Evolutionary conservation across 139 green algal genomes (phyloP).

Genomic region (Coccomyxa sp.): DNA sequence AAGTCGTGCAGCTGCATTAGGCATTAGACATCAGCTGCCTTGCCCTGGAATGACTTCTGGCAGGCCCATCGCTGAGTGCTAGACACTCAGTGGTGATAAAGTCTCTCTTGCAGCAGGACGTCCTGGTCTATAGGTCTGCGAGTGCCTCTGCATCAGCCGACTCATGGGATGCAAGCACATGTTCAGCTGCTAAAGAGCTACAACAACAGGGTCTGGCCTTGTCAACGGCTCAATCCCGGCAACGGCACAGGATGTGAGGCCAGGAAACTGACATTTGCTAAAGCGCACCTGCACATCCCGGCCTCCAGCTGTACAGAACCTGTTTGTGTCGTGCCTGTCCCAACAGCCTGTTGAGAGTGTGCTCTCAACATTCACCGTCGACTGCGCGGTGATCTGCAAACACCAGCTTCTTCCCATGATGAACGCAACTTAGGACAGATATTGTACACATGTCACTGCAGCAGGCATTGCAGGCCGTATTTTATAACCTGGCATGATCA

Average conservation of each 20-base stretch:
- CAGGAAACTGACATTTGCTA: neutral
- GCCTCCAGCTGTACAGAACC: constrained; percentile 44
- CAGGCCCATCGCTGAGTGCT: neutral
- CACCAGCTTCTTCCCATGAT: constrained; percentile 33
- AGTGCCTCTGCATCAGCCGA: no score
- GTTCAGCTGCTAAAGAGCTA: neutral
- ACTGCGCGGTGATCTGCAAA: constrained; percentile 53
- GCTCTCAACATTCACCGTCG: no score
- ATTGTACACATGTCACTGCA: neutral
- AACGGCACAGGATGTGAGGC: neutral
- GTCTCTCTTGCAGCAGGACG: neutral
- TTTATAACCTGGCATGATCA: neutral
- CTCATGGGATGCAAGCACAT: neutral
- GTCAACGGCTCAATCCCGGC: neutral
- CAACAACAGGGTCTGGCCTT: neutral
- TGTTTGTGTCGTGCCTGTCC: constrained; percentile 42
- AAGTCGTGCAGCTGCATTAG: constrained; percentile 59
- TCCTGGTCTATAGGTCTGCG: neutral
- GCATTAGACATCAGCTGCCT: neutral
- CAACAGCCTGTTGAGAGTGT: no score
- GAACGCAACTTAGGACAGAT: constrained; percentile 1
- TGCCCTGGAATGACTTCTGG: neutral
- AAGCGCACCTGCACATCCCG: constrained; percentile 47
- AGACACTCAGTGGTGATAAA: neutral
- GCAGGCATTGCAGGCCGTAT: neutral